Conservation (phyloP, 345 rosid species). For the Eucalyptus paniculata region DNA sequence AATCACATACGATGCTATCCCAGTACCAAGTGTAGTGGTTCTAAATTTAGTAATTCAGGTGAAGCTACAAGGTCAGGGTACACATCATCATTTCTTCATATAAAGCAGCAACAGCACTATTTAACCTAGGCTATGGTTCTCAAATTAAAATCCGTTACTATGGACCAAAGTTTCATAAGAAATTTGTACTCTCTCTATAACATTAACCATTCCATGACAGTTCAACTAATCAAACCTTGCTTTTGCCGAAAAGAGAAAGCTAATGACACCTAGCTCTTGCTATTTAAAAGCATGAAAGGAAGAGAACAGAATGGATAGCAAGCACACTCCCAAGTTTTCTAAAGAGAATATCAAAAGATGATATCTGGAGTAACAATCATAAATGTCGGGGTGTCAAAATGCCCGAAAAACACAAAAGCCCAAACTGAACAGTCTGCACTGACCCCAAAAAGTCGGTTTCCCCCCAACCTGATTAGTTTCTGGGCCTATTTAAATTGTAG, state of each 20-base stretch:
- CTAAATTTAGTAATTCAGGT: background rate
- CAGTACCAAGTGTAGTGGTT: background rate
- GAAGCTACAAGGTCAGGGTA: background rate
- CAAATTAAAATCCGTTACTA: background rate
- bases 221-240: background rate
- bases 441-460: background rate
- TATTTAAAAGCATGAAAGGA: background rate
- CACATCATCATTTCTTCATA: background rate
- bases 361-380: background rate
- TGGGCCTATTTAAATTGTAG: background rate
- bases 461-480: background rate
- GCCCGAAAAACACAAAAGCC: background rate
- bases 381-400: background rate
- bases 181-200: background rate
- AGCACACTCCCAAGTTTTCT: background rate
- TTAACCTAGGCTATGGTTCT: background rate
- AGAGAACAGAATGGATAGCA: background rate
- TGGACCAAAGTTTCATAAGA: background rate
- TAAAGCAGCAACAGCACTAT: background rate
- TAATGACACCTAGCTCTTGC: background rate
- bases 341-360: background rate
- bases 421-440: background rate
- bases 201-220: background rate
- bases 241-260: background rate
- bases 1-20: background rate